phyloP scores from a whole-genome alignment of 495 filamentous ascomycete genomes.

The Monascus purpureus region DNA sequence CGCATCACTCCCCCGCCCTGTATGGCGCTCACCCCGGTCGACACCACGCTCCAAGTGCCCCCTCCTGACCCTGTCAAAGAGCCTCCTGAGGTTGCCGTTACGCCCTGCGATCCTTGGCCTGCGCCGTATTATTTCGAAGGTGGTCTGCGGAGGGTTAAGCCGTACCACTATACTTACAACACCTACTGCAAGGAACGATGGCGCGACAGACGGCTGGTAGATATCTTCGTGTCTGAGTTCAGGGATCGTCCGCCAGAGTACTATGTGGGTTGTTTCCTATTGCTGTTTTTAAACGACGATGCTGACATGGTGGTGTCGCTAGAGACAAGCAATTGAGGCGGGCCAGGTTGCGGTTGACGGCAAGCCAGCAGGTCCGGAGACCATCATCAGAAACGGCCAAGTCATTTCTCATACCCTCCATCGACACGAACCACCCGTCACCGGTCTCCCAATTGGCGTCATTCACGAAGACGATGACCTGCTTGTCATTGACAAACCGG shows the following conservation, averaged over 20 bases:
- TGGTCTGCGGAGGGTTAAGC: slow-evolving; percentile 66
- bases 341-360: slow-evolving; percentile 66
- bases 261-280: slow-evolving; percentile 42
- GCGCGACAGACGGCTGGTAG: slow-evolving; percentile 58
- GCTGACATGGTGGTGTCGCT: slow-evolving; percentile 5
- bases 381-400: slow-evolving; percentile 61
- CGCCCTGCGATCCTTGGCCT: slow-evolving; percentile 54
- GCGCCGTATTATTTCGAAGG: slow-evolving; percentile 63
- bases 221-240: slow-evolving; percentile 76
- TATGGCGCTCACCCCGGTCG: slow-evolving; percentile 43
- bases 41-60: slow-evolving; percentile 18
- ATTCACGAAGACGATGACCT: slow-evolving; percentile 84
- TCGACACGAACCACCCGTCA: slow-evolving; percentile 89
- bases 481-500: slow-evolving; percentile 92
- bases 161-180: slow-evolving; percentile 90
- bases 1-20: slow-evolving; percentile 29
- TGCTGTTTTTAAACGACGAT: neutral
- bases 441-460: slow-evolving; percentile 60
- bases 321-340: slow-evolving; percentile 65
- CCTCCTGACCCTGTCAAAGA: slow-evolving; percentile 19
- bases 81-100: slow-evolving; percentile 41
- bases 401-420: slow-evolving; percentile 87
- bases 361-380: slow-evolving; percentile 42
- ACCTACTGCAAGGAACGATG: slow-evolving; percentile 85
- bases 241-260: slow-evolving; percentile 76